Evolutionary conservation across 345 rosid genomes (phyloP), one percentile per base, ranked within the genome.

Genomic region (Pistacia atlantica): DNA sequence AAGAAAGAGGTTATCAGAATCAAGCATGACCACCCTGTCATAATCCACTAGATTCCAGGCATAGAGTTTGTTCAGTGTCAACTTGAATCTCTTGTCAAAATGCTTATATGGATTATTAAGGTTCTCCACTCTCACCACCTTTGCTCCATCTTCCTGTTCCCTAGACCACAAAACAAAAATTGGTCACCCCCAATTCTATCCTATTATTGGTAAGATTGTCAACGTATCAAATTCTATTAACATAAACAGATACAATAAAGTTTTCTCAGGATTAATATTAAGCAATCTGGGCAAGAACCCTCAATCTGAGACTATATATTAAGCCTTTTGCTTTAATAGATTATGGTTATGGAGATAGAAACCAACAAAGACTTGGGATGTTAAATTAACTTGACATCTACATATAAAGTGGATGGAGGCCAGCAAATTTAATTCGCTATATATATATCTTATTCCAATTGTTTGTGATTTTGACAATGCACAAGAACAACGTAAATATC

Each of bases 11-110:
- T 96, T 96, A 80, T 96, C 98, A 2, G 88, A 88, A 55, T 96
- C 99, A 1, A 96, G 92, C 98, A 96, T 96, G 64, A 94, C 89
- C 2, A 96, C 97, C 74, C 99, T 80, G 55, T 90, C 93, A 67
- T 96, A 96, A 42, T 92, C 93, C 20, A 89, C 85, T 62, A 96
- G 83, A 80, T 79, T 88, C 99, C 99, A 96, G 4, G 93, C 97
- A 60, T 96, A 94, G 69, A 96, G 93, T 83, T 96, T 96, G 87
- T 96, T 96, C 55, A 96, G 70, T 59, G 97, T 90, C 56, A 96
- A 80, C 85, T 89, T 91, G 87, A 96, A 96, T 84, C 99, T 96
- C 61, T 51, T 69, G 71, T 92, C 79, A 57, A 91, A 91, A 83
- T 81, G 72, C 87, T 78, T 83, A 91, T 96, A 96, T 0, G 99